Evolutionary conservation across 2,329 filamentous ascomycete genomes (phyloP).

Genomic region (Boeremia exigua): DNA sequence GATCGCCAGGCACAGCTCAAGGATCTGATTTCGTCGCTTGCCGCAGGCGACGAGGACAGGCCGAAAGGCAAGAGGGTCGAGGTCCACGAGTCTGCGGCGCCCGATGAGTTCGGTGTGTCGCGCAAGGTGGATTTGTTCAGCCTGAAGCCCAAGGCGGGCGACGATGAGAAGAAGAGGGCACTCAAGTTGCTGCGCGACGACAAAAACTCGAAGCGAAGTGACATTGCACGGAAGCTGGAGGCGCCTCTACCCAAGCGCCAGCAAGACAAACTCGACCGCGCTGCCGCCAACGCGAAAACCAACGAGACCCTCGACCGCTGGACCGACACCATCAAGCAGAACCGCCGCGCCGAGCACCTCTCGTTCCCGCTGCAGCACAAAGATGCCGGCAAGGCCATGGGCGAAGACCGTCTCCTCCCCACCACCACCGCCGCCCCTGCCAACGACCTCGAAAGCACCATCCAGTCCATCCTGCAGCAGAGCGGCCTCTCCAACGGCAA

Average conservation of each 20-base stretch:
- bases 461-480: slow-evolving; percentile 87
- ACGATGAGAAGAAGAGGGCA: slow-evolving; percentile 77
- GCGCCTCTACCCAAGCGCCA: slow-evolving; percentile 84
- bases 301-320: slow-evolving; percentile 90
- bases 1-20: slow-evolving; percentile 69
- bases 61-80: slow-evolving; percentile 46
- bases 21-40: slow-evolving; percentile 71
- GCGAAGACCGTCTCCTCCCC: slow-evolving; percentile 69
- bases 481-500: slow-evolving; percentile 75
- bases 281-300: slow-evolving; percentile 85
- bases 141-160: slow-evolving; percentile 73
- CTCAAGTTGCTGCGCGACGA: slow-evolving; percentile 76
- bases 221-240: slow-evolving; percentile 72
- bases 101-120: slow-evolving; percentile 65
- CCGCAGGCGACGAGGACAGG: slow-evolving; percentile 48
- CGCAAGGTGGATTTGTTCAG: slow-evolving; percentile 77
- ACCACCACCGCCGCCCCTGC: slow-evolving; percentile 65
- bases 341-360: slow-evolving; percentile 88
- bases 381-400: slow-evolving; percentile 64
- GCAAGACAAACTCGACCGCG: slow-evolving; percentile 82
- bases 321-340: slow-evolving; percentile 94
- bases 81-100: slow-evolving; percentile 66
- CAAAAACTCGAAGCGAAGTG: slow-evolving; percentile 62
- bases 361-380: slow-evolving; percentile 83
- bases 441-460: slow-evolving; percentile 84